These are phyloP conservation scores for Trichophyton mentagrophytes DNA, from an alignment of 2,329 filamentous ascomycete genomes.

Conservation along the genomic window DNA sequence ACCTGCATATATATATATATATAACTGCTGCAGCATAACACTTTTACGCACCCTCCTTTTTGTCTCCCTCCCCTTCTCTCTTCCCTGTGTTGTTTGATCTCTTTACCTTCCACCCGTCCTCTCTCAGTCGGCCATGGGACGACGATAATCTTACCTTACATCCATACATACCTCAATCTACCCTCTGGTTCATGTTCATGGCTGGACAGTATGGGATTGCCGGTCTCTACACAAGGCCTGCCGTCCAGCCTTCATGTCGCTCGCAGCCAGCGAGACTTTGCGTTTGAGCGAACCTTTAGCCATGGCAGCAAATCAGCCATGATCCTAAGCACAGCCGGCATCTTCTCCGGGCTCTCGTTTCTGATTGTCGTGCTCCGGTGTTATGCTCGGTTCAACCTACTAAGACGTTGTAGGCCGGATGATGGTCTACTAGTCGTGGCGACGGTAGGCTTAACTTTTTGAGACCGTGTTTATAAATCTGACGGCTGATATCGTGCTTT, in stretches of 20 bases:
- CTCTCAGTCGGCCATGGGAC: background rate
- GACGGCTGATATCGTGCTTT: background rate
- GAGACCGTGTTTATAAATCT: background rate
- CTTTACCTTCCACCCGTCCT: background rate
- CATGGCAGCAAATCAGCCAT: constrained; percentile 8
- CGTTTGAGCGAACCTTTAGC: constrained; percentile 2
- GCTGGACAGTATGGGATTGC: background rate
- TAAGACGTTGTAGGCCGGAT: constrained; percentile 9
- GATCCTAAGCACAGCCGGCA: constrained; percentile 10
- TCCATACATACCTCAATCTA: background rate
- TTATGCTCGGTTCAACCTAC: constrained; percentile 9
- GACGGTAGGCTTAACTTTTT: constrained; percentile 6
- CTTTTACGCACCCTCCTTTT: too few relatives aligned
- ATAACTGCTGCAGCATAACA: too few relatives aligned
- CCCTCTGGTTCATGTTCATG: background rate
- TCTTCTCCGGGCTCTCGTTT: constrained; percentile 11
- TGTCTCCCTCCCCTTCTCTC: too few relatives aligned
- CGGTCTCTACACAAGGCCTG: background rate
- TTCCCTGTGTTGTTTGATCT: too few relatives aligned
- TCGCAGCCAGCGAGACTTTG: background rate
- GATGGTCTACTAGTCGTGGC: constrained; percentile 11
- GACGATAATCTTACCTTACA: background rate
- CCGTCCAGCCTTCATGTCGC: background rate
- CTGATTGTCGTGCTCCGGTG: constrained; percentile 10
- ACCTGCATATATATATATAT: background rate